These are phyloP conservation scores for Apophysomyces sp. DNA, from an alignment of 371 early-diverging fungal species.

Conservation along the genomic window DNA sequence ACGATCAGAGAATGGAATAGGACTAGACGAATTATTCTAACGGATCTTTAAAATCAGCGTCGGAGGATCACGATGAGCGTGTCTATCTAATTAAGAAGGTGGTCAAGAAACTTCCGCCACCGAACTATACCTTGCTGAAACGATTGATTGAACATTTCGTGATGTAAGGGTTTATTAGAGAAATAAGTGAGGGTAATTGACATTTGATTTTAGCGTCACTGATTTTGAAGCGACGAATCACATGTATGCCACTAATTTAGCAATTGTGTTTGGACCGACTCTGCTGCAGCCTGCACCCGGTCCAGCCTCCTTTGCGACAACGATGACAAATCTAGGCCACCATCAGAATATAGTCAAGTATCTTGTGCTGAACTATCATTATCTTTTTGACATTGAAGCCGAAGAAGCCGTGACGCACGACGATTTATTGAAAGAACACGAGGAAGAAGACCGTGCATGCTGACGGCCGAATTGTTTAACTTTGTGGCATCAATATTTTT, in stretches of 20 bases:
- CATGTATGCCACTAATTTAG: constrained; percentile 86
- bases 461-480: too few relatives aligned
- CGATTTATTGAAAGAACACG: constrained; percentile 1
- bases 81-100: constrained; percentile 75
- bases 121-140: constrained; percentile 73
- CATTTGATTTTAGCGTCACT: constrained; percentile 55
- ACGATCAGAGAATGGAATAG: background rate
- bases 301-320: constrained; percentile 67
- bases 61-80: constrained; percentile 79
- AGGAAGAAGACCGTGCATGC: constrained; percentile 12
- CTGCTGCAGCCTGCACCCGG: constrained; percentile 75
- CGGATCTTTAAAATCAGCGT: constrained; percentile 30
- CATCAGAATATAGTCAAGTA: constrained; percentile 81
- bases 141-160: constrained; percentile 79
- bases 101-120: constrained; percentile 63
- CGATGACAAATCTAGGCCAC: constrained; percentile 84
- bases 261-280: constrained; percentile 87
- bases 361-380: constrained; percentile 81
- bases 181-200: background rate
- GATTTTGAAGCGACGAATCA: constrained; percentile 83
- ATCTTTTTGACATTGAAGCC: constrained; percentile 79
- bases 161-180: constrained; percentile 34
- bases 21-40: background rate
- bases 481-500: too few relatives aligned
- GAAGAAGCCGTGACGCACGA: constrained; percentile 37